Conservation (phyloP, 2,329 filamentous ascomycete species). For the Teratosphaeria zuluensis region DNA sequence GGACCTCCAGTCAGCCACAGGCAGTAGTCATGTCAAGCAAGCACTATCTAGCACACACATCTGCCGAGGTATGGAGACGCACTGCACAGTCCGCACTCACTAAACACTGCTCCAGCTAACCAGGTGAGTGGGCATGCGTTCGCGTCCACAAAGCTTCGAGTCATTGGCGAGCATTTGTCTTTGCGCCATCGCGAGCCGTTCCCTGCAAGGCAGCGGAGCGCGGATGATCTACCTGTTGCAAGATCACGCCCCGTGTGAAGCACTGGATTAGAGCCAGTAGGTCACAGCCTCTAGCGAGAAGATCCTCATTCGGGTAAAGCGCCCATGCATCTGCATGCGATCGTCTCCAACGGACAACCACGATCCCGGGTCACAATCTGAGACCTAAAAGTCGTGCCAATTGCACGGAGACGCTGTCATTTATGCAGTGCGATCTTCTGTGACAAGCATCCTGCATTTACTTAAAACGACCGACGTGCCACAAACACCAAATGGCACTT, state of each 20-base stretch:
- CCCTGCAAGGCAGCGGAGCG: background rate
- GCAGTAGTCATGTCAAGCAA: background rate
- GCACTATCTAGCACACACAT: background rate
- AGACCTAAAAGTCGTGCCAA: background rate
- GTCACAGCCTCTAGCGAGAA: background rate
- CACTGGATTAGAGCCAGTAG: background rate
- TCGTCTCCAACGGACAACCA: background rate
- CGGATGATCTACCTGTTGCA: background rate
- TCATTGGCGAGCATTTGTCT: background rate
- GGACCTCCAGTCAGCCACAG: background rate
- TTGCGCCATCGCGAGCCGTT: background rate
- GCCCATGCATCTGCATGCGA: background rate
- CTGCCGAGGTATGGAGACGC: background rate
- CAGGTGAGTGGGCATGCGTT: background rate
- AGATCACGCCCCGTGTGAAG: background rate
- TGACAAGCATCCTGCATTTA: background rate
- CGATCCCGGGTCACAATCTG: background rate
- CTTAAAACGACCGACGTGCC: background rate
- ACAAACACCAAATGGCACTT: background rate
- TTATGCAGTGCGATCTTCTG: background rate
- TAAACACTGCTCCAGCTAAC: background rate
- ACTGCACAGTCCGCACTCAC: background rate
- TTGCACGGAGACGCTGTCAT: background rate
- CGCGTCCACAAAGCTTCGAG: background rate
- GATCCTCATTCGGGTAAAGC: background rate